A percentile compares a stretch with the other conserved stretches of the same genome.
Evolutionary conservation across 2,329 filamentous ascomycete species (phyloP).

Genomic region (Rhinocladiella similis): DNA sequence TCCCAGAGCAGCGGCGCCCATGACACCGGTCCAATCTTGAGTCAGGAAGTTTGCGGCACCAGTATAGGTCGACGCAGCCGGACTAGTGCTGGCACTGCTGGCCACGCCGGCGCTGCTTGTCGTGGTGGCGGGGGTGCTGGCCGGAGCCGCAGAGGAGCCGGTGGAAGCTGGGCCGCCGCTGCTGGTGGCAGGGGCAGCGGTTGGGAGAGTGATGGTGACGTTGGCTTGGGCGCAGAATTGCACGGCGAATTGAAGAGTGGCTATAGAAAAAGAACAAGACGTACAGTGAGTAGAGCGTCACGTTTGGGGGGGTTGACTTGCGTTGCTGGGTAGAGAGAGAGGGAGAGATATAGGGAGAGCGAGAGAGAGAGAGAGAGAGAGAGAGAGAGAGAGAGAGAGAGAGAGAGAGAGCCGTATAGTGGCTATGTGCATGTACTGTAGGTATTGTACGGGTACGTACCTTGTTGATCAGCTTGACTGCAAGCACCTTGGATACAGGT

Average conservation of each 20-base stretch:
- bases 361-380: background rate
- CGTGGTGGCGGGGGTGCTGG: conserved; percentile 1
- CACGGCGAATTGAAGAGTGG: conserved; percentile 19
- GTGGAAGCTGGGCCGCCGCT: conserved; percentile 7
- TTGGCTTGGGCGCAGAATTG: conserved; percentile 15
- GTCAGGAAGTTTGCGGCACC: conserved; percentile 16
- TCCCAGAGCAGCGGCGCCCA: conserved; percentile 16
- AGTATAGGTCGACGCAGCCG: conserved; percentile 13
- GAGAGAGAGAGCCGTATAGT: too few relatives aligned
- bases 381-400: too few relatives aligned
- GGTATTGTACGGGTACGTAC: conserved; percentile 1
- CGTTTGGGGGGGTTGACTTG: too few relatives aligned
- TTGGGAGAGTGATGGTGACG: conserved; percentile 21
- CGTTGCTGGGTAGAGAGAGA: too few relatives aligned
- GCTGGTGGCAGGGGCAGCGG: conserved; percentile 41
- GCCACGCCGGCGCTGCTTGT: background rate
- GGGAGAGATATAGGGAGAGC: background rate
- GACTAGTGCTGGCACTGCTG: conserved; percentile 7
- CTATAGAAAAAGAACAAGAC: conserved; percentile 3
- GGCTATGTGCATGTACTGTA: too few relatives aligned
- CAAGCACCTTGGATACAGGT: conserved; percentile 19
- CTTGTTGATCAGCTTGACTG: conserved; percentile 15
- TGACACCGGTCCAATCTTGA: conserved; percentile 19
- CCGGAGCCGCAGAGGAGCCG: conserved; percentile 1
- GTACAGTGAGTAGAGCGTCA: too few relatives aligned